A percentile compares a stretch with the other conserved stretches of the same genome.
Evolutionary conservation across 352 stramenopile species (phyloP).

Genomic region (Globisporangium alternatum): DNA sequence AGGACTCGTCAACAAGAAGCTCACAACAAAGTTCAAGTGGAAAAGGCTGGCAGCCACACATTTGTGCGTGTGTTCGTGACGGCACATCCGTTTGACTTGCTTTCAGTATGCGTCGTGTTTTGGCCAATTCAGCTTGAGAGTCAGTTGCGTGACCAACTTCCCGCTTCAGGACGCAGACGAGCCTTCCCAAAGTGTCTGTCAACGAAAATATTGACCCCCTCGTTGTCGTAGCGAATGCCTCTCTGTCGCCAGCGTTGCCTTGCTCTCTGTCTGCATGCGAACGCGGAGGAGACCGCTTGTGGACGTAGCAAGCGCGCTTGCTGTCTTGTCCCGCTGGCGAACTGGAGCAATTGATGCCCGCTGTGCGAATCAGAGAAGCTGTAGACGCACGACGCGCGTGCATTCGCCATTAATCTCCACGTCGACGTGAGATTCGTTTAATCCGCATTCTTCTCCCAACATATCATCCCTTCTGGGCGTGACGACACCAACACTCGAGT

Average conservation of each 20-base stretch:
- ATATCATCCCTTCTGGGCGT: too few species aligned
- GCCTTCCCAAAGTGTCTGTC: neutral
- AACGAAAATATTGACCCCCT: neutral
- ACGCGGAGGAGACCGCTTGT: neutral
- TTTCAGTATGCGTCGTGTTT: neutral
- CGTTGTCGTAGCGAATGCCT: neutral
- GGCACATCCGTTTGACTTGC: constrained; percentile 2
- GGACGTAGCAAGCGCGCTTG: neutral
- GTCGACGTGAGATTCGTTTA: too few species aligned
- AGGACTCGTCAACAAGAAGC: neutral
- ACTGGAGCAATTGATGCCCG: too few species aligned
- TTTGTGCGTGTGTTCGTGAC: neutral
- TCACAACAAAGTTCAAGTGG: neutral
- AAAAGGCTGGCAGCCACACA: neutral
- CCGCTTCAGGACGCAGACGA: neutral
- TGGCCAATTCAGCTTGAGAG: neutral
- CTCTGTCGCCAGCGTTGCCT: too few species aligned
- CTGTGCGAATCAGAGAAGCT: too few species aligned
- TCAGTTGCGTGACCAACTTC: neutral
- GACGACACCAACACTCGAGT: too few species aligned
- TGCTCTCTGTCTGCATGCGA: neutral
- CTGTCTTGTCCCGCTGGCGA: too few species aligned
- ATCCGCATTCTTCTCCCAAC: too few species aligned
- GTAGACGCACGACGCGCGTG: too few species aligned
- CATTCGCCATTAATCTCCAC: too few species aligned